Evolutionary conservation across 345 rosid genomes (phyloP).

Genomic region (Aegle marmelos): DNA sequence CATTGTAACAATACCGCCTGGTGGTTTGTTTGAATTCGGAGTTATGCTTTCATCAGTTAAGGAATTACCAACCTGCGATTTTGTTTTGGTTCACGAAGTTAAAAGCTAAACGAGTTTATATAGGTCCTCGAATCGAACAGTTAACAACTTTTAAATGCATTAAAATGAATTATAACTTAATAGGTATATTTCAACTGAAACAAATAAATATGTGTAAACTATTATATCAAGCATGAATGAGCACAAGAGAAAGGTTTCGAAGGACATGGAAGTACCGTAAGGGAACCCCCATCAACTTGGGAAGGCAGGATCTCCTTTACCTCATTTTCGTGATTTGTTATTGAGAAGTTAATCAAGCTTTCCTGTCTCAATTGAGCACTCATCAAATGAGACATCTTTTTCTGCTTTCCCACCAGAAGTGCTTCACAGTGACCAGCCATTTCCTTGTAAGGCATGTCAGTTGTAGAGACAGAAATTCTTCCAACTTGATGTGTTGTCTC

Average conservation of each 20-base stretch:
- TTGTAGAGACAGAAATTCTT: slow-evolving; percentile 65
- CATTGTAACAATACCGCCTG: slow-evolving; percentile 15
- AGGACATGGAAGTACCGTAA: slow-evolving; percentile 18
- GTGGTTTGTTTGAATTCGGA: slow-evolving; percentile 20
- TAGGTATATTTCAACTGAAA: no score
- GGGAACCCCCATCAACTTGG: slow-evolving; percentile 20
- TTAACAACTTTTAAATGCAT: neutral
- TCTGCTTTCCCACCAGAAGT: slow-evolving; percentile 72
- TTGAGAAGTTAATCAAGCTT: slow-evolving; percentile 33
- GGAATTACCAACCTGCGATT: slow-evolving; percentile 58
- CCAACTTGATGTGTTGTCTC: slow-evolving; percentile 80
- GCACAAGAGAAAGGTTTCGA: neutral
- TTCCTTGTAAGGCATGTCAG: slow-evolving; percentile 78
- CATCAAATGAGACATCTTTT: slow-evolving; percentile 79
- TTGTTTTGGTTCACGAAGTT: neutral
- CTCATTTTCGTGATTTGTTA: slow-evolving; percentile 29
- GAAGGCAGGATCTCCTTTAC: slow-evolving; percentile 26
- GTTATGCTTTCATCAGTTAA: slow-evolving; percentile 32
- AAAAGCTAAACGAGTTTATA: neutral
- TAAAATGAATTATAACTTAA: neutral
- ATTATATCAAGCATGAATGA: neutral
- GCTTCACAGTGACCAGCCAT: slow-evolving; percentile 84
- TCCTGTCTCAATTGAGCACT: slow-evolving; percentile 53
- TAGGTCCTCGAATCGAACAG: neutral
- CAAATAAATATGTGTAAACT: neutral